Evolutionary conservation across 305 asterid species (phyloP), one percentile per base, ranked within the genome.

Genomic region (Striga hermonthica): DNA sequence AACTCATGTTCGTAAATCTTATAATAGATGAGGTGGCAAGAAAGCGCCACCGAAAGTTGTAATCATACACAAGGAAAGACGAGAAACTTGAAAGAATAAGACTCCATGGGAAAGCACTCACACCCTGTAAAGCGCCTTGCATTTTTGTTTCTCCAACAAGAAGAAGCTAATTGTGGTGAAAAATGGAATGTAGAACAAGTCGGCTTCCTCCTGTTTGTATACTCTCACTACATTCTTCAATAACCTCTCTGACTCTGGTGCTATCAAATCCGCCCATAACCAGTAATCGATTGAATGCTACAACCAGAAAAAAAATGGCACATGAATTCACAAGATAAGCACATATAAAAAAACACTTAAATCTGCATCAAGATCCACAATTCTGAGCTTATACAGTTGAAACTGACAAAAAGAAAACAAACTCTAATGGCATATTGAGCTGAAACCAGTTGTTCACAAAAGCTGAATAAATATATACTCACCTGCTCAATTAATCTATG

Each of bases 41-140:
- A 48, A 48, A 48, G 15, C 5, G 54, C 22, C 54, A 4, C 8
- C 15, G 13, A 14, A 48, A 11, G 16, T 16, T 16, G 54, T 9
- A 53, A 36, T 34, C 67, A 67, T 47, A 49, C 54, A 63, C 12
- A 60, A 68, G 54, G 28, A 70, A 74, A 57, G 8, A 31, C 52
- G 78, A 12, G 31, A 54, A 58, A 62, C 7, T 34, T 16, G 49
- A 14, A 34, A 47, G 53, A 66, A 69, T 15, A 61, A 75, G 60
- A 44, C 41, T 22, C 12, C 39, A 66, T 41, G 82, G 95, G 67
- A 82, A 76, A 71, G 73, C 97, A 93, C 99, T 93, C 99, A 93
- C 96, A 93, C 99, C 99, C 95, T 88, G 82, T 93, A 90, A 76
- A 90, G 96, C 70, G 95, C 91, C 84, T 88, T 93, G 95, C 96